A percentile compares a stretch with the other conserved stretches of the same genome.
phyloP scores from a whole-genome alignment of 1,139 yeast species.

The Barnettozyma hawaiiensis region DNA sequence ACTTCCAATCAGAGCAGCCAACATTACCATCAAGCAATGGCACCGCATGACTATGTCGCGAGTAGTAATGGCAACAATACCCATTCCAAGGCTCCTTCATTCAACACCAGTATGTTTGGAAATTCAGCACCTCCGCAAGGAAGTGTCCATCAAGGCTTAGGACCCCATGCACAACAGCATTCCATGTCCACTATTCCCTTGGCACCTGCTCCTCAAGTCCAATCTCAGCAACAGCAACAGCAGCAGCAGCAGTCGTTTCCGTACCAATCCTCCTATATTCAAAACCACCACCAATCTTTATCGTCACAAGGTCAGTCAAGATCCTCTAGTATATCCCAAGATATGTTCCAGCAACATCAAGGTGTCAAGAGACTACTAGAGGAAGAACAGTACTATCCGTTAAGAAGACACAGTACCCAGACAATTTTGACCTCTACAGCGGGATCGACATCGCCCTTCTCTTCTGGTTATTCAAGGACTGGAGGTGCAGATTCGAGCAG shows the following conservation, averaged over 20 bases:
- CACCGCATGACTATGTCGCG: neutral
- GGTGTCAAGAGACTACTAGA: slow-evolving; percentile 26
- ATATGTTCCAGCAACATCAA: slow-evolving; percentile 21
- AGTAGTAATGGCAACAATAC: too few species aligned
- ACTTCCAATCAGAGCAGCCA: neutral
- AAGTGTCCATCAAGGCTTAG: neutral
- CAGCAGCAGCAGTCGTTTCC: slow-evolving; percentile 2
- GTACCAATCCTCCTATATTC: slow-evolving; percentile 8
- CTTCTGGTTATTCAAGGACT: slow-evolving; percentile 15
- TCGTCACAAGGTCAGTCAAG: slow-evolving; percentile 13
- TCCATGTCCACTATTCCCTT: too few species aligned
- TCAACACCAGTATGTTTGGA: slow-evolving; percentile 9
- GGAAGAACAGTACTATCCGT: slow-evolving; percentile 21
- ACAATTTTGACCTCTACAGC: slow-evolving; percentile 20
- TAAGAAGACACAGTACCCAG: slow-evolving; percentile 26
- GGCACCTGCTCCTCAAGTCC: neutral
- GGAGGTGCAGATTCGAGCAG: slow-evolving; percentile 25
- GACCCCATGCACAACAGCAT: slow-evolving; percentile 5
- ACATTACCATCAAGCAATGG: neutral
- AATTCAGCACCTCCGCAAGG: slow-evolving; percentile 1
- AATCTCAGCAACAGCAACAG: neutral
- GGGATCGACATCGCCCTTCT: slow-evolving; percentile 23
- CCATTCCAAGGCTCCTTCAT: slow-evolving; percentile 7
- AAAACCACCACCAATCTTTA: slow-evolving; percentile 12
- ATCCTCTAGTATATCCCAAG: slow-evolving; percentile 22